Conservation (phyloP, 2,329 filamentous ascomycete genomes). For the Neurospora sp. region DNA sequence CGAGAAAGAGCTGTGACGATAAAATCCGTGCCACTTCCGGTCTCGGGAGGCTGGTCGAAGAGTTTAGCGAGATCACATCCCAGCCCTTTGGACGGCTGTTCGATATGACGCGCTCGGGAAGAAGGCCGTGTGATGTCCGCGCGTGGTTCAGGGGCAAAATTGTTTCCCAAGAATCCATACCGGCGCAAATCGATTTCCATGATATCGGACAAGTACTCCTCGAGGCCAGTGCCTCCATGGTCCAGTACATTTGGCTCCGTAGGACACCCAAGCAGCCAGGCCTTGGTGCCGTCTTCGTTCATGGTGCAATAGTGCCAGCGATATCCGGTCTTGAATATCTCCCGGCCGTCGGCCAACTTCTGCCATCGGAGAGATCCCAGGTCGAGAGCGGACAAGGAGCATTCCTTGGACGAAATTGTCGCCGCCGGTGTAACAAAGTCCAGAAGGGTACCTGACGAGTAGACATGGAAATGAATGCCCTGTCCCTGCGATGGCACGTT, state of each 20-base stretch:
- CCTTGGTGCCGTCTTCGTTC: constrained; percentile 89
- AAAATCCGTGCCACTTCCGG: constrained; percentile 82
- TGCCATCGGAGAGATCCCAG: constrained; percentile 85
- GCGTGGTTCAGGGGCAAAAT: constrained; percentile 46
- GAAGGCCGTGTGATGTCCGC: constrained; percentile 37
- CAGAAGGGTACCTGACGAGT: constrained; percentile 82
- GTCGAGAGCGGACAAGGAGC: constrained; percentile 82
- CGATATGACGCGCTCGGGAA: constrained; percentile 34
- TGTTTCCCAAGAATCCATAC: constrained; percentile 83
- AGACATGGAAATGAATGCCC: constrained; percentile 91
- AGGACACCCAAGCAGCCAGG: constrained; percentile 90
- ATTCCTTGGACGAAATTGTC: constrained; percentile 77
- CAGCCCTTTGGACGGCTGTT: constrained; percentile 55
- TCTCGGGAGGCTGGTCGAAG: constrained; percentile 78
- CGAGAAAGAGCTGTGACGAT: constrained; percentile 80
- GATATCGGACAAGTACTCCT: constrained; percentile 90
- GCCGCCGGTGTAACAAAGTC: constrained; percentile 91
- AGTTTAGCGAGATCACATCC: constrained; percentile 77
- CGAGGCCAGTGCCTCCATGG: constrained; percentile 59
- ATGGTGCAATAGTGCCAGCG: constrained; percentile 95
- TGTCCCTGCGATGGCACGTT: constrained; percentile 81
- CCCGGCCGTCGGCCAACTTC: constrained; percentile 84
- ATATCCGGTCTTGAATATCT: constrained; percentile 86
- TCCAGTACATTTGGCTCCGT: constrained; percentile 59
- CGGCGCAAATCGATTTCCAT: constrained; percentile 86